A percentile compares a stretch with the other conserved stretches of the same genome.
These are phyloP conservation scores for Verbascum thapsus DNA, from an alignment of 257 asterid genomes.

Conservation along the genomic window DNA sequence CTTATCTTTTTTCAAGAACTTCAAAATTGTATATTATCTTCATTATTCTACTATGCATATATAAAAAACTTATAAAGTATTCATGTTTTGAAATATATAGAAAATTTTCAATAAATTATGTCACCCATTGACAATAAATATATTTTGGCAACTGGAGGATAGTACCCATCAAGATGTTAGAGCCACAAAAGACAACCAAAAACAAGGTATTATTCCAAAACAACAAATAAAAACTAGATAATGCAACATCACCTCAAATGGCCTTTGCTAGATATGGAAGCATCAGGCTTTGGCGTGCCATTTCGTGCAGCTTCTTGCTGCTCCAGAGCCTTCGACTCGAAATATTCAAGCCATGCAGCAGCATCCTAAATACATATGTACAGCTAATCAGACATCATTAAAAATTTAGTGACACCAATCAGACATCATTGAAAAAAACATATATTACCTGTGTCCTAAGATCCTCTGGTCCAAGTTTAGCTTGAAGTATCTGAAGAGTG, in stretches of 20 bases:
- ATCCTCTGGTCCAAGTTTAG: constrained; percentile 43
- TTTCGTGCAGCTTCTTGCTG: constrained; percentile 90
- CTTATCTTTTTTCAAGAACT: too few relatives aligned
- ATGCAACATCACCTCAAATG: constrained; percentile 59
- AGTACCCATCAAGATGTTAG: too few relatives aligned
- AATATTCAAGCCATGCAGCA: constrained; percentile 20
- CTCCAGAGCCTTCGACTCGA: constrained; percentile 41
- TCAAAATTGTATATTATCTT: too few relatives aligned
- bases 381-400: not conserved
- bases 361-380: not conserved
- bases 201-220: constrained; percentile 5
- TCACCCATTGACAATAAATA: too few relatives aligned
- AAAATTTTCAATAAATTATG: too few relatives aligned
- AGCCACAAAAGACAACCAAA: too few relatives aligned
- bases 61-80: too few relatives aligned
- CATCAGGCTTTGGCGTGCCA: constrained; percentile 85
- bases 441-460: constrained; percentile 36
- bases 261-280: constrained; percentile 89
- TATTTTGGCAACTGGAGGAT: too few relatives aligned
- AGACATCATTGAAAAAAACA: not conserved
- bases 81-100: too few relatives aligned
- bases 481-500: constrained; percentile 42
- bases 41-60: too few relatives aligned
- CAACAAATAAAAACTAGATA: constrained; percentile 8
- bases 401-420: not conserved